Base-by-base conservation (phyloP, 1,284 basidiomycete species). In the Leccinum subrobustum region DNA sequence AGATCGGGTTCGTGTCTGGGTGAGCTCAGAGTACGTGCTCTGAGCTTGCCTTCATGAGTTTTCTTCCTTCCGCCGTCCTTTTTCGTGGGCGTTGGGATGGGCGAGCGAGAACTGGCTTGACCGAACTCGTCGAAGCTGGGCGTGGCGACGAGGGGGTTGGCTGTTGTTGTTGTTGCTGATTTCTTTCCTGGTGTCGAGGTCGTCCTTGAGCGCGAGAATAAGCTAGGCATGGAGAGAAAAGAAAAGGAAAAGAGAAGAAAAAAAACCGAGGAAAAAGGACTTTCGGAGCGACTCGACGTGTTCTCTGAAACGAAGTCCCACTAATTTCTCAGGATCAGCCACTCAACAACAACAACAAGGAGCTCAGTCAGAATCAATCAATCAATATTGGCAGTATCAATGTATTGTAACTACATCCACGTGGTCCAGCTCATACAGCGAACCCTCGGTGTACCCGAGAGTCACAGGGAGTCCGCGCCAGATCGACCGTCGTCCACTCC, bases 101-200 rank as follows among this genome's bases (percentile, higher is more conserved):
- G 58, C 3, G 62, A 62, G 51, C 59, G 47, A 3, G 69, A 31
- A 23, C 62, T 70, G 61, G 84, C 79, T 61, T 84, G 77, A 55
- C 88, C 89, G 66, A 90, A 89, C 77, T 91, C 89, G 77, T 91
- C 88, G 65, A 68, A 72, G 55, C 64, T 68, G 57, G 74, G 29
- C 37, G 25, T 57, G 48, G 60, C 61, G 6, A 62, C 55, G 57
- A 53, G 51, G 29, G 61, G 16, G 55, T 18, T 72, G 60, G 35
- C 39, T 14, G 44, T 14, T 23, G 44, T 7, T 47, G 44, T 20
- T 37, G 35, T 16, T 37, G 65, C 5, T 4, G 60, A 60, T 56
- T 67, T 70, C 67, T 80, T 83, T 68, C 70, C 75, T 58, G 80
- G 74, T 1, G 78, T 79, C n/a, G 83, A 84, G 57, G 75, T 76